Percentiles rank a stretch among this genome's conserved stretches.
Conservation (phyloP, 441 rosid genomes). For the Erodium trifolium region DNA sequence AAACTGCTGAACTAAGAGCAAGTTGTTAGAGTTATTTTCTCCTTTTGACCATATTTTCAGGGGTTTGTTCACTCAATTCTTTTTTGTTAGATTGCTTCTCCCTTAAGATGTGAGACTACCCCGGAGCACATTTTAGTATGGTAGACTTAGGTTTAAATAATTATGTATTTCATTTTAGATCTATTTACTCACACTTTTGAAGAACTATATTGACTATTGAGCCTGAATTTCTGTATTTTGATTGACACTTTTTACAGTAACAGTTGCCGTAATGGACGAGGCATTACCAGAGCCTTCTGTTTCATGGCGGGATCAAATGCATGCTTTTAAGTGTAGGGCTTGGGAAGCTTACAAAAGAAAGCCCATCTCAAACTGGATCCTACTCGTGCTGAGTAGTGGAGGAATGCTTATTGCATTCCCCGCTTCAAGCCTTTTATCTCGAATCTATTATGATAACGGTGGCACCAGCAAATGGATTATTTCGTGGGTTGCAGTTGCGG, state of each 20-base stretch:
- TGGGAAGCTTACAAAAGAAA: conserved; percentile 43
- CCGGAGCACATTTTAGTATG: no score
- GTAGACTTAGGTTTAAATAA: no score
- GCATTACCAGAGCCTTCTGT: conserved; percentile 21
- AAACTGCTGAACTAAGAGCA: no score
- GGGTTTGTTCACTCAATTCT: no score
- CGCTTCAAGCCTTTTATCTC: conserved; percentile 64
- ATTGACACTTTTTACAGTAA: conserved; percentile 1
- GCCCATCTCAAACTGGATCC: conserved; percentile 78
- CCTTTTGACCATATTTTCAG: no score
- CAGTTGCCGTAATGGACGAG: conserved; percentile 32
- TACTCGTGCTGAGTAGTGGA: conserved; percentile 36
- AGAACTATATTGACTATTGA: background rate
- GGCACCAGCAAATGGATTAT: conserved; percentile 89
- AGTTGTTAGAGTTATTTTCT: no score
- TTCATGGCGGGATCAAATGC: conserved; percentile 28
- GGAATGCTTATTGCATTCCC: conserved; percentile 79
- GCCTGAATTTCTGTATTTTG: background rate
- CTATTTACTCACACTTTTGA: no score
- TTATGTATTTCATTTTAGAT: no score
- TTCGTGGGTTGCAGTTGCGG: conserved; percentile 83
- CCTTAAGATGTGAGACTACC: no score
- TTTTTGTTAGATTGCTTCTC: no score
- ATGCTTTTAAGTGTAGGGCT: conserved; percentile 23
- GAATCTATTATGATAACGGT: conserved; percentile 63